A percentile compares a stretch with the other conserved stretches of the same genome.
Conservation (phyloP, 2,329 filamentous ascomycete genomes). For the Pseudogymnoascus destructans region DNA sequence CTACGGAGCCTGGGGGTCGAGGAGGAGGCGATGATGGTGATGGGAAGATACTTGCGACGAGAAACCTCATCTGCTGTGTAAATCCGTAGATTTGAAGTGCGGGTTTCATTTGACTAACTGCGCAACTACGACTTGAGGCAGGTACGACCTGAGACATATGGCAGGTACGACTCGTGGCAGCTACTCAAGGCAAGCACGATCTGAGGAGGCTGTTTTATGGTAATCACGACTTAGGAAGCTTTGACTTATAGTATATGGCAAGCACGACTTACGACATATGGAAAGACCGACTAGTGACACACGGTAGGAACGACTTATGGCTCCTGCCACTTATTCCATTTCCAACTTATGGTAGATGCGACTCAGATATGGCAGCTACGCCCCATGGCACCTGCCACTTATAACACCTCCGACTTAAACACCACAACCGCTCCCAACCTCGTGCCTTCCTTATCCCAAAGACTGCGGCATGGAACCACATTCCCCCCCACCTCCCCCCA, state of each 20-base stretch:
- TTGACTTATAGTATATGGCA: neutral
- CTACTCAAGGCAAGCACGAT: no score
- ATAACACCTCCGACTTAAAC: neutral
- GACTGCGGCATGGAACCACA: slow-evolving; percentile 30
- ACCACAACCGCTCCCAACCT: slow-evolving; percentile 22
- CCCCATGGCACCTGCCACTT: neutral
- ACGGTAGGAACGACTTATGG: neutral
- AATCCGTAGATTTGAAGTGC: neutral
- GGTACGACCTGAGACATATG: neutral
- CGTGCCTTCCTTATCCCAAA: slow-evolving; percentile 30
- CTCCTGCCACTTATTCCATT: neutral
- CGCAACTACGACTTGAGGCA: neutral
- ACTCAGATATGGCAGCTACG: neutral
- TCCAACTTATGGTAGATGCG: neutral
- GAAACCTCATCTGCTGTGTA: neutral
- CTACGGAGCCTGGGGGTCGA: neutral
- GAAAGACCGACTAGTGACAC: neutral
- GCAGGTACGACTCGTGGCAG: no score
- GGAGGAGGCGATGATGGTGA: neutral
- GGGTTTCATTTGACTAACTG: neutral
- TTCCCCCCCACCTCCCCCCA: slow-evolving; percentile 14
- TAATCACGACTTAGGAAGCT: neutral
- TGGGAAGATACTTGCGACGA: neutral
- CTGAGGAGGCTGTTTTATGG: no score
- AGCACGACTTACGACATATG: neutral